These are phyloP conservation scores for Cladosporium cucumerinum DNA, from an alignment of 2,329 filamentous ascomycete species.

Conservation along the genomic window DNA sequence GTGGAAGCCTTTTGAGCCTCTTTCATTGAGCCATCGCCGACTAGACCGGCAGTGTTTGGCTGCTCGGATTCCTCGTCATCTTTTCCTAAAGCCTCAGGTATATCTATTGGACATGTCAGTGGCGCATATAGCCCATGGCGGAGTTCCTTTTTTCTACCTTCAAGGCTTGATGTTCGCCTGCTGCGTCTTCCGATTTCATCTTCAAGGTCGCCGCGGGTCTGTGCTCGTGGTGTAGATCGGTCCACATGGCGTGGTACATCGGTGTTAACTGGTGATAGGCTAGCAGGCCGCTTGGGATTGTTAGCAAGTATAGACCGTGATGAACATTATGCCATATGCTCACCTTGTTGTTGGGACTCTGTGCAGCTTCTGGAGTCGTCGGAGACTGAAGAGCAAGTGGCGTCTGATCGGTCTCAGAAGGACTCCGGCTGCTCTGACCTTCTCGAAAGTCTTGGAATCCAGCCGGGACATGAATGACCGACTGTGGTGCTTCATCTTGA, in stretches of 20 bases:
- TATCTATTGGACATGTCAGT: constrained; percentile 37
- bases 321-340: neutral
- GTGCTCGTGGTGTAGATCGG: constrained; percentile 75
- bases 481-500: constrained; percentile 71
- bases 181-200: constrained; percentile 54
- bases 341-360: constrained; percentile 31
- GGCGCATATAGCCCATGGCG: neutral
- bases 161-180: constrained; percentile 69
- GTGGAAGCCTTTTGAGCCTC: constrained; percentile 50
- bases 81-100: constrained; percentile 44
- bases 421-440: constrained; percentile 4
- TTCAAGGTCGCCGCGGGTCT: constrained; percentile 74
- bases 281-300: constrained; percentile 33
- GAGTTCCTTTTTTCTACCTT: constrained; percentile 52
- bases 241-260: constrained; percentile 62
- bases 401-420: constrained; percentile 19
- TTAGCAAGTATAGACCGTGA: constrained; percentile 18
- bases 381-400: constrained; percentile 35
- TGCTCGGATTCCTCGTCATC: constrained; percentile 35
- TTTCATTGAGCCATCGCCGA: constrained; percentile 40
- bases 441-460: constrained; percentile 68
- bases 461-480: constrained; percentile 85
- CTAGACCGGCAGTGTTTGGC: constrained; percentile 34
- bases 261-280: constrained; percentile 69
- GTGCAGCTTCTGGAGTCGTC: constrained; percentile 33